Evolutionary conservation across 768 basidiomycete genomes (phyloP).

Genomic region (Fomitopsis serialis): DNA sequence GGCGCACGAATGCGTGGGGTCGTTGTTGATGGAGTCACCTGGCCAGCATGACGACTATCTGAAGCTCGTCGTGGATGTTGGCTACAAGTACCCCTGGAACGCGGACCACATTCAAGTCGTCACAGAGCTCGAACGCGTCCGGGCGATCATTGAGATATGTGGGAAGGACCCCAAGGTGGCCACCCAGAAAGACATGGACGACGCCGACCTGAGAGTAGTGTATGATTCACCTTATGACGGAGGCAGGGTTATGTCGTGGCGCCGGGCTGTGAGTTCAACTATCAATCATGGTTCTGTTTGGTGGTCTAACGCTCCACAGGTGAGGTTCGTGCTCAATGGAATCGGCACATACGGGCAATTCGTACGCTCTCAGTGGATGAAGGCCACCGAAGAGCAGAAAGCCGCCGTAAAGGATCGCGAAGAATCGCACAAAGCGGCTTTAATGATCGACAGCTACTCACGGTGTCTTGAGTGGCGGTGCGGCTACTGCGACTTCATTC

Average conservation of each 20-base stretch:
- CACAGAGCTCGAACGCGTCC: background rate
- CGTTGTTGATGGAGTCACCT: background rate
- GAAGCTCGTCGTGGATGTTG: background rate
- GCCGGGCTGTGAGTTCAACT: background rate
- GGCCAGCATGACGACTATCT: background rate
- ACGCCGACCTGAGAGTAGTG: background rate
- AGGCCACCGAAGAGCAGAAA: background rate
- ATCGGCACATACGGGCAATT: background rate
- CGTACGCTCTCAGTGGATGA: background rate
- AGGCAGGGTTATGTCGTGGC: background rate
- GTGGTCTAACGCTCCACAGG: too few relatives aligned
- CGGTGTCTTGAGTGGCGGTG: background rate
- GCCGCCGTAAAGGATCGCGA: background rate
- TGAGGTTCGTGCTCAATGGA: too few relatives aligned
- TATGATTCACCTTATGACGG: too few relatives aligned
- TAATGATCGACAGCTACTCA: background rate
- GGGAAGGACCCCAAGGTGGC: constrained; percentile 1
- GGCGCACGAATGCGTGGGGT: background rate
- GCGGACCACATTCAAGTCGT: background rate
- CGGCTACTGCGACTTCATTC: background rate
- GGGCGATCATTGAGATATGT: background rate
- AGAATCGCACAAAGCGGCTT: background rate
- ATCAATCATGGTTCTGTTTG: too few relatives aligned
- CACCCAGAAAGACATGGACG: constrained; percentile 2
- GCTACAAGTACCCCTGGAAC: background rate